Evolutionary conservation across 495 filamentous ascomycete species (phyloP).

Genomic region (Aspergillus taichungensis): DNA sequence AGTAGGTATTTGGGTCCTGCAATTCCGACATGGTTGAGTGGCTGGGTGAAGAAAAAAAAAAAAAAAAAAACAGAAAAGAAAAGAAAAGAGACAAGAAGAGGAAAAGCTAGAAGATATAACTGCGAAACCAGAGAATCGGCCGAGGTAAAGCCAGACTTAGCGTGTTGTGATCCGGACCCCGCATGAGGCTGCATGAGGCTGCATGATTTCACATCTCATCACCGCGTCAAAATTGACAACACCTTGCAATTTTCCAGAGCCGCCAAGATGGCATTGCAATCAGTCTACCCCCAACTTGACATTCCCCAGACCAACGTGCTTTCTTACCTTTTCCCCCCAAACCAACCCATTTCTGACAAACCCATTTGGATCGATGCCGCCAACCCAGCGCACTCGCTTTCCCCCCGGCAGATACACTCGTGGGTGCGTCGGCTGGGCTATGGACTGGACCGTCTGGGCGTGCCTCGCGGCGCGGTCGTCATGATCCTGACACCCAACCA

Average conservation of each 20-base stretch:
- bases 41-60: too few relatives aligned
- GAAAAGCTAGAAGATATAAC: too few relatives aligned
- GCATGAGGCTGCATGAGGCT: too few relatives aligned
- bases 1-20: constrained; percentile 56
- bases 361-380: constrained; percentile 39
- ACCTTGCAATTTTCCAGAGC: too few relatives aligned
- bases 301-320: constrained; percentile 37
- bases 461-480: constrained; percentile 31
- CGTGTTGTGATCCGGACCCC: too few relatives aligned
- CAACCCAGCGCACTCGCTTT: constrained; percentile 21
- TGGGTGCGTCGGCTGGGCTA: constrained; percentile 34
- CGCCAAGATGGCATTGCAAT: not conserved
- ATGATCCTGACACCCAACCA: constrained; percentile 41
- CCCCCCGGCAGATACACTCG: constrained; percentile 28
- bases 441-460: constrained; percentile 28
- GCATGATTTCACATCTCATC: too few relatives aligned
- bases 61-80: too few relatives aligned
- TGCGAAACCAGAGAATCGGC: too few relatives aligned
- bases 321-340: constrained; percentile 34
- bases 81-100: too few relatives aligned
- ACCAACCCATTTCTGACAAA: constrained; percentile 20
- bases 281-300: constrained; percentile 19
- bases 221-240: too few relatives aligned
- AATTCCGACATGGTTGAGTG: constrained; percentile 22
- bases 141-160: too few relatives aligned